phyloP scores from a whole-genome alignment of 73 alveolate species.

The Paramecium bursaria region DNA sequence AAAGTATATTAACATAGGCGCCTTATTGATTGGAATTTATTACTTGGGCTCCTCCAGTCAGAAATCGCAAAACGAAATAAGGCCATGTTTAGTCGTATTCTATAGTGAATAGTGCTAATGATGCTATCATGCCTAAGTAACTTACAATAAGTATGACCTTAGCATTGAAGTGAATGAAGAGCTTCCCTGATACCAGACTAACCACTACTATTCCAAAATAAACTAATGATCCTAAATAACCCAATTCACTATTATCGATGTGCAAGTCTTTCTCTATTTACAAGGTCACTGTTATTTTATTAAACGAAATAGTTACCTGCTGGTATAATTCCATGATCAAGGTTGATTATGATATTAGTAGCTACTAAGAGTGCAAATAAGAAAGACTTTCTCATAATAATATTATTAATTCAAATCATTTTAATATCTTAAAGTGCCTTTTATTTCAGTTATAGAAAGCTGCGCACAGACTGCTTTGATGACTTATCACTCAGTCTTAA shows the following conservation, averaged over 20 bases:
- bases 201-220: conserved; percentile 64
- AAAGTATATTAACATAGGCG: conserved; percentile 73
- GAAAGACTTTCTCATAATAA: too few relatives aligned
- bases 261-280: conserved; percentile 82
- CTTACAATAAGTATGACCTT: conserved; percentile 41
- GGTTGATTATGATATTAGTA: conserved; percentile 84
- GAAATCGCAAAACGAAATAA: conserved; percentile 71
- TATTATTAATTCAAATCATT: too few relatives aligned
- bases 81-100: conserved; percentile 51
- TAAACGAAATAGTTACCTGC: conserved; percentile 71
- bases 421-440: too few relatives aligned
- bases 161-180: conserved; percentile 60
- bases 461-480: too few relatives aligned
- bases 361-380: background rate
- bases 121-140: conserved; percentile 36
- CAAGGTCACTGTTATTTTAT: conserved; percentile 65
- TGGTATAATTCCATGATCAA: conserved; percentile 97
- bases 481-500: too few relatives aligned
- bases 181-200: conserved; percentile 38
- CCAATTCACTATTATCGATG: conserved; percentile 74
- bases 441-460: too few relatives aligned
- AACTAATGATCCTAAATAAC: conserved; percentile 66
- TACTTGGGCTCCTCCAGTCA: conserved; percentile 75
- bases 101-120: conserved; percentile 69
- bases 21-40: too few relatives aligned